phyloP scores from a whole-genome alignment of 257 asterid species.

The Scutellaria minor region DNA sequence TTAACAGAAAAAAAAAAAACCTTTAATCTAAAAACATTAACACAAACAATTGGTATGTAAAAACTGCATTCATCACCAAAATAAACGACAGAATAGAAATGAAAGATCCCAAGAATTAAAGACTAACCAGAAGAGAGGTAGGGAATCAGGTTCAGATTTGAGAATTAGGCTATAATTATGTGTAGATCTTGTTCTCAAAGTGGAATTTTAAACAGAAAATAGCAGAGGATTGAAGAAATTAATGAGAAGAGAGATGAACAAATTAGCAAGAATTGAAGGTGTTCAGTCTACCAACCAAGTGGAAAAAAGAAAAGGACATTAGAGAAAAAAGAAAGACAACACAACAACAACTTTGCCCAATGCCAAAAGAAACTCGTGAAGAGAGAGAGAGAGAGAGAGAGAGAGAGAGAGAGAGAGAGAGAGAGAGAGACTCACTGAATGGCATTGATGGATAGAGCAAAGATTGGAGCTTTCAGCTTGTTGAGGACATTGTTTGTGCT shows the following conservation, averaged over 20 bases:
- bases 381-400: constrained; percentile 12
- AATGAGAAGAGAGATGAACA: neutral
- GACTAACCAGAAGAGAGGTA: neutral
- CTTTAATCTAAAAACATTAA: neutral
- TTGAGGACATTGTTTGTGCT: constrained; percentile 12
- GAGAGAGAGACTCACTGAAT: constrained; percentile 41
- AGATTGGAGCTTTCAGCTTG: constrained; percentile 39
- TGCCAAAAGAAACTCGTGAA: constrained; percentile 23
- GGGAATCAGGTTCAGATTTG: constrained; percentile 24
- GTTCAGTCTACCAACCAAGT: constrained; percentile 3
- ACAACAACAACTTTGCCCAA: constrained; percentile 21
- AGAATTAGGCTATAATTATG: constrained; percentile 6
- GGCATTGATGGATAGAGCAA: constrained; percentile 26
- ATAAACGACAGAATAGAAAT: neutral
- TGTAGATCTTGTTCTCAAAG: constrained; percentile 39
- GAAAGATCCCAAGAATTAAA: constrained; percentile 1
- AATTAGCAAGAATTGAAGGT: constrained; percentile 19
- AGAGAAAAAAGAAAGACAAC: neutral
- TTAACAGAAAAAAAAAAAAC: neutral
- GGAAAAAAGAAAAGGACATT: neutral
- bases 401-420: constrained; percentile 21
- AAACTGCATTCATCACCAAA: neutral
- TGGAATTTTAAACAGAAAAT: neutral
- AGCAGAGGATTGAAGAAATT: neutral
- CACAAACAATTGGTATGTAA: neutral